phyloP scores from a whole-genome alignment of 2,329 filamentous ascomycete genomes.

The Ceratocystis diversiconidia region DNA sequence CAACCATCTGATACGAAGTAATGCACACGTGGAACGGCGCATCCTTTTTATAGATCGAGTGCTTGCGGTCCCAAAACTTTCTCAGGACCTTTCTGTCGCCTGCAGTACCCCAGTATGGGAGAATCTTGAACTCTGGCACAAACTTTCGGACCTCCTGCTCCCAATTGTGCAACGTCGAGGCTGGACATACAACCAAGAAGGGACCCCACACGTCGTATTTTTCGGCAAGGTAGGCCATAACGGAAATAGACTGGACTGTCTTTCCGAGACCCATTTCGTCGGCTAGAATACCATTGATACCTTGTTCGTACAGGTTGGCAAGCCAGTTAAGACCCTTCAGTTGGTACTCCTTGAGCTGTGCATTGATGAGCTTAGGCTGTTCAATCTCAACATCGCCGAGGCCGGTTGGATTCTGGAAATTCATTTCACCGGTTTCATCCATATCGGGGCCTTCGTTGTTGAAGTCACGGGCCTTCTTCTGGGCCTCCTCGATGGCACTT shows the following conservation, averaged over 20 bases:
- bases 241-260: constrained; percentile 95
- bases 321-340: constrained; percentile 98
- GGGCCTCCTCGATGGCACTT: constrained; percentile 85
- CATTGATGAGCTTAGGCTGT: constrained; percentile 84
- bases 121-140: constrained; percentile 83
- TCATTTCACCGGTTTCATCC: constrained; percentile 93
- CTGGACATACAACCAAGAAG: constrained; percentile 89
- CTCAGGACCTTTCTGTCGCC: constrained; percentile 89
- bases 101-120: constrained; percentile 94
- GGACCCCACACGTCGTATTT: constrained; percentile 97
- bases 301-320: constrained; percentile 96
- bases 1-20: constrained; percentile 93
- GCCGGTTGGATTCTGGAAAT: constrained; percentile 96
- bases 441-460: constrained; percentile 58
- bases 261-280: constrained; percentile 99
- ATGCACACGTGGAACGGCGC: constrained; percentile 91
- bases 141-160: constrained; percentile 95
- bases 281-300: constrained; percentile 96
- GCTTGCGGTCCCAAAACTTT: constrained; percentile 98
- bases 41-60: constrained; percentile 86
- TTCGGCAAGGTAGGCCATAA: constrained; percentile 97
- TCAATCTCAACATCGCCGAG: constrained; percentile 87
- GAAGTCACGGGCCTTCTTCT: constrained; percentile 84
- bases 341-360: constrained; percentile 96
- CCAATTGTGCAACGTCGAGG: constrained; percentile 97